Conservation (phyloP, 176 grass and related monocot species). For the Triticum monococcum region DNA sequence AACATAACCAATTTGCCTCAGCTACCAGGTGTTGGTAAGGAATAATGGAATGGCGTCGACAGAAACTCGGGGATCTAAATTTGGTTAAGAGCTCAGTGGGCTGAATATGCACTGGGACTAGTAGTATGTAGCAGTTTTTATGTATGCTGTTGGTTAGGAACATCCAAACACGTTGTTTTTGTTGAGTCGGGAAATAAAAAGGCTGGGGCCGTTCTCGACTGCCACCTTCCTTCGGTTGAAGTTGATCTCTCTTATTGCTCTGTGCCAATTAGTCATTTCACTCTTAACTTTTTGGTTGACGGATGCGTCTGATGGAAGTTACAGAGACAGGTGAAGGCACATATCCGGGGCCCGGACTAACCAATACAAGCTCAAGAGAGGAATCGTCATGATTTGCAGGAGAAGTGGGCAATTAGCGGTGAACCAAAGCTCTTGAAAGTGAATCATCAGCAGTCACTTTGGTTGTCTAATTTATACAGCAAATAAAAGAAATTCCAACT, state of each 20-base stretch:
- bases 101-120: conserved; percentile 5
- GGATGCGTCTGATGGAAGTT: neutral
- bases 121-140: neutral
- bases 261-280: neutral
- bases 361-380: neutral
- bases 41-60: conserved; percentile 20
- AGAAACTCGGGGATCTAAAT: neutral
- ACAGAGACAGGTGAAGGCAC: neutral
- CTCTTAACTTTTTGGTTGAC: neutral
- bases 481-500: neutral
- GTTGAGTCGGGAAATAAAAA: conserved; percentile 24
- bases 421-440: neutral
- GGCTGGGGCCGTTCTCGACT: neutral
- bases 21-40: neutral
- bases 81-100: neutral
- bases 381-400: neutral
- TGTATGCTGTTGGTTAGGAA: conserved; percentile 4
- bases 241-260: neutral
- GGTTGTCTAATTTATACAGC: neutral
- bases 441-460: neutral
- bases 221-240: neutral
- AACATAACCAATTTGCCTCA: neutral
- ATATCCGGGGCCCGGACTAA: neutral
- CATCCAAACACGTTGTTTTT: conserved; percentile 8
- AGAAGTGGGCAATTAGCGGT: neutral